Evolutionary conservation across 78 protist species (phyloP).

Genomic region (Dictyostelium intermedium): DNA sequence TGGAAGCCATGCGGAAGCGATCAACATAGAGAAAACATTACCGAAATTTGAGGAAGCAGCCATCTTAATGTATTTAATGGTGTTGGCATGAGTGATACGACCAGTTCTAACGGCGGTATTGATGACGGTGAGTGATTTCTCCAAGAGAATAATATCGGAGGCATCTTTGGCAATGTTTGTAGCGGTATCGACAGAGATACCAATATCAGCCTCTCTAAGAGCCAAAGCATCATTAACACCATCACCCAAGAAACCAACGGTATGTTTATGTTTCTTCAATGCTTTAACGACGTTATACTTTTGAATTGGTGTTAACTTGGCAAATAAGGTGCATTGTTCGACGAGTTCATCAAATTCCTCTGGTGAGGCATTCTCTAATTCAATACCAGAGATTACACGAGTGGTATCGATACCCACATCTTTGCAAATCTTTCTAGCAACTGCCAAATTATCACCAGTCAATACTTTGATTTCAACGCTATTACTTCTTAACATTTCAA

Average conservation of each 20-base stretch:
- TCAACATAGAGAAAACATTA: constrained; percentile 70
- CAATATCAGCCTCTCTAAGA: constrained; percentile 76
- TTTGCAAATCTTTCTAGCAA: constrained; percentile 77
- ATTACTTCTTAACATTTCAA: constrained; percentile 17
- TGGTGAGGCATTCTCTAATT: constrained; percentile 26
- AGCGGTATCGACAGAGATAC: constrained; percentile 81
- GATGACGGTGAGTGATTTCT: constrained; percentile 63
- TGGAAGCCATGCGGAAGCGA: constrained; percentile 79
- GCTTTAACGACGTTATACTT: constrained; percentile 81
- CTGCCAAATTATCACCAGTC: constrained; percentile 80
- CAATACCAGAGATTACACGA: constrained; percentile 57
- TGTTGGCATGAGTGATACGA: constrained; percentile 78
- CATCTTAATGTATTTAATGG: constrained; percentile 76
- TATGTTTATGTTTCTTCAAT: constrained; percentile 45
- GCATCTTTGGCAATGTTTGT: constrained; percentile 79
- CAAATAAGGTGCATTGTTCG: constrained; percentile 57
- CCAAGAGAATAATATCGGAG: constrained; percentile 75
- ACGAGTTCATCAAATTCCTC: constrained; percentile 54
- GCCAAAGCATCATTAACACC: constrained; percentile 82
- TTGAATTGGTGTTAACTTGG: constrained; percentile 72
- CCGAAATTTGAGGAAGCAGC: constrained; percentile 81
- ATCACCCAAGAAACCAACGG: constrained; percentile 82
- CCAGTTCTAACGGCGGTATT: constrained; percentile 66
- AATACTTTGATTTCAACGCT: constrained; percentile 72
- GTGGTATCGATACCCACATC: constrained; percentile 74